Evolutionary conservation across 305 asterid genomes (phyloP).

Genomic region (Stenogyne calaminthoides): DNA sequence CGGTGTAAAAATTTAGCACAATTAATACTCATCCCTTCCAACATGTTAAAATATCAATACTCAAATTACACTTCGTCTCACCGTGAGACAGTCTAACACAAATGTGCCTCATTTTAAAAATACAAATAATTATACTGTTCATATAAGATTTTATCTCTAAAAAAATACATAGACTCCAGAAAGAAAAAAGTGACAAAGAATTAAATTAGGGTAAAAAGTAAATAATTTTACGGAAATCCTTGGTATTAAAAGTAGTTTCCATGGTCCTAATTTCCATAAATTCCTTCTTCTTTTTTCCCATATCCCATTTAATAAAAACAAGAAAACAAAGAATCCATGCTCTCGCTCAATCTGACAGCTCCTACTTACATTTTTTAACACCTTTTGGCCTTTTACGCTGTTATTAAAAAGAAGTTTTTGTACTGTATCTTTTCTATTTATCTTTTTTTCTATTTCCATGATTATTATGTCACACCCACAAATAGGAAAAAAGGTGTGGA

Average conservation of each 20-base stretch:
- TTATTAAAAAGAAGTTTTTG: slow-evolving; percentile 15
- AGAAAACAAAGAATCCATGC: slow-evolving; percentile 53
- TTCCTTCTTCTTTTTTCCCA: slow-evolving; percentile 42
- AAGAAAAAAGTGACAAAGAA: neutral
- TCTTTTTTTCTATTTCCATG: neutral
- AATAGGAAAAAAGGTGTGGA: slow-evolving; percentile 5
- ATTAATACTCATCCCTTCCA: too few relatives aligned
- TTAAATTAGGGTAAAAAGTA: neutral
- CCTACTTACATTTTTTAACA: slow-evolving; percentile 32
- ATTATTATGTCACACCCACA: slow-evolving; percentile 28
- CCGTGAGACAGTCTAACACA: too few relatives aligned
- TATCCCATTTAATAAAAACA: slow-evolving; percentile 25
- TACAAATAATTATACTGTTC: too few relatives aligned
- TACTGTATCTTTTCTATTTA: slow-evolving; percentile 11
- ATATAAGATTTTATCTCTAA: too few relatives aligned
- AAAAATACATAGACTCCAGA: neutral
- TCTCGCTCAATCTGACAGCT: slow-evolving; percentile 49
- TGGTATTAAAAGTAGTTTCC: slow-evolving; percentile 52
- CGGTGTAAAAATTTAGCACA: too few relatives aligned
- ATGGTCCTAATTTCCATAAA: slow-evolving; percentile 62
- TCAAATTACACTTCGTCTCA: too few relatives aligned
- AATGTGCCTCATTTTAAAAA: too few relatives aligned
- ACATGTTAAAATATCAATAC: too few relatives aligned
- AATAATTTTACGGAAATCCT: slow-evolving; percentile 48
- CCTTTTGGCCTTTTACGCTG: slow-evolving; percentile 35